A percentile compares a stretch with the other conserved stretches of the same genome.
These are phyloP conservation scores for Talaromyces sp. DNA, from an alignment of 2,329 filamentous ascomycete species.

Conservation along the genomic window DNA sequence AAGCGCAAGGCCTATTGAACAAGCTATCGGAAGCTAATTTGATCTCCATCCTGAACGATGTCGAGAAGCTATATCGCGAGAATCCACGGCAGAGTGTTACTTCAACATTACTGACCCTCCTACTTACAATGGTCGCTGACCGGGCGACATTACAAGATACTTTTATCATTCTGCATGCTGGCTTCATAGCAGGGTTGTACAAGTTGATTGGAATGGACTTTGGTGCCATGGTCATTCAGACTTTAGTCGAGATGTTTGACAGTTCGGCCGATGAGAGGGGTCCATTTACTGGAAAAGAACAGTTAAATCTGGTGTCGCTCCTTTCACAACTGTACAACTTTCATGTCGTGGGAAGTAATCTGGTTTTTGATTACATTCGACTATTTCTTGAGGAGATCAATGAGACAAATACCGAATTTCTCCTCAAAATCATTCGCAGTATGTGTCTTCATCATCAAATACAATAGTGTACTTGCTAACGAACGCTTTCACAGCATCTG, in stretches of 20 bases:
- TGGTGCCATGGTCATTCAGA: conserved; percentile 79
- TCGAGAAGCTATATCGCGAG: conserved; percentile 78
- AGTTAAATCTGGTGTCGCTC: conserved; percentile 74
- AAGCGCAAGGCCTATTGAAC: conserved; percentile 85
- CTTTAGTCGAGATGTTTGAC: conserved; percentile 71
- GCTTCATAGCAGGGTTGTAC: conserved; percentile 83
- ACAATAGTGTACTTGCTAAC: conserved; percentile 17
- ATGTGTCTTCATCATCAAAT: conserved; percentile 21
- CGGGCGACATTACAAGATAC: conserved; percentile 76
- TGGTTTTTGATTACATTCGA: conserved; percentile 89
- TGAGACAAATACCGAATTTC: conserved; percentile 81
- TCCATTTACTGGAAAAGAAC: conserved; percentile 53
- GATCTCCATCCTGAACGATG: conserved; percentile 73
- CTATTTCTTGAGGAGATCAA: conserved; percentile 70
- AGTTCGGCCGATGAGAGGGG: conserved; percentile 54
- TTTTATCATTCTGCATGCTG: conserved; percentile 84
- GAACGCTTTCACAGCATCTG: conserved; percentile 52
- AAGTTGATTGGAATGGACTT: conserved; percentile 85
- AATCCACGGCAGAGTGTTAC: conserved; percentile 88
- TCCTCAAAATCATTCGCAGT: conserved; percentile 77
- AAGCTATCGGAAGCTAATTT: conserved; percentile 89
- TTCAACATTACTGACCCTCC: conserved; percentile 68
- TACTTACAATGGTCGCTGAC: conserved; percentile 76
- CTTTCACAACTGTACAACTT: conserved; percentile 89
- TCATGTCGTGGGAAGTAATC: conserved; percentile 73